Conservation (phyloP, 495 filamentous ascomycete genomes). For the Sabuloglossum arenarium region DNA sequence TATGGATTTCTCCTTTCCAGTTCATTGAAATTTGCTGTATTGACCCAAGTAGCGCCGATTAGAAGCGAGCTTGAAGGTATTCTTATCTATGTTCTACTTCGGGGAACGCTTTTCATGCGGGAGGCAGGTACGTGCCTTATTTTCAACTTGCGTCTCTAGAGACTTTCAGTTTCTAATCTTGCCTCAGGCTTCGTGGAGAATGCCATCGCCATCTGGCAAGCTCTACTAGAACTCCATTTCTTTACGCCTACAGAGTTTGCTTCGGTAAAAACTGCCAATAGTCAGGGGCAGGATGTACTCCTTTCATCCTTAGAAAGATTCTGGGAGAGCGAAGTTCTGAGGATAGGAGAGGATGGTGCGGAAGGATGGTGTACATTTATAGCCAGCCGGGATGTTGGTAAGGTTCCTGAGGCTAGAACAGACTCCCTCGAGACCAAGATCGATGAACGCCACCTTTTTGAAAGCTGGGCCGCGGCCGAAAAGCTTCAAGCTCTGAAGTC, state of each 20-base stretch:
- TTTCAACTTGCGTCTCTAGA: background rate
- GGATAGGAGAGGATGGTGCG: conserved; percentile 55
- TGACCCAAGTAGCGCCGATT: conserved; percentile 3
- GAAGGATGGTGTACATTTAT: conserved; percentile 45
- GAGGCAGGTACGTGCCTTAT: conserved; percentile 35
- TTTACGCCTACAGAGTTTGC: conserved; percentile 23
- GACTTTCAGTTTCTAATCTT: background rate
- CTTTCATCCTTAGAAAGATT: conserved; percentile 41
- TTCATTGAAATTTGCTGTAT: background rate
- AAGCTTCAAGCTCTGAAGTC: conserved; percentile 23
- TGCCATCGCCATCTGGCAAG: conserved; percentile 67
- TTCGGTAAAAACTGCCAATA: conserved; percentile 3
- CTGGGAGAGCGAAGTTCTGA: conserved; percentile 71
- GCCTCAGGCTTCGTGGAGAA: conserved; percentile 37
- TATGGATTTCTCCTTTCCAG: background rate
- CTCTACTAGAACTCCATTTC: conserved; percentile 52
- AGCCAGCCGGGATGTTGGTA: conserved; percentile 13
- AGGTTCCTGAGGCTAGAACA: conserved; percentile 19
- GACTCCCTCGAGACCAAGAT: conserved; percentile 7
- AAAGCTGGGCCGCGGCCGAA: conserved; percentile 43
- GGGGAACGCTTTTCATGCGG: conserved; percentile 47
- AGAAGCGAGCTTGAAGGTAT: conserved; percentile 22
- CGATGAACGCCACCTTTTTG: conserved; percentile 18
- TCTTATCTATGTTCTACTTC: conserved; percentile 51
- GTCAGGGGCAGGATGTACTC: conserved; percentile 8